These are phyloP conservation scores for Lactifluus piperatus DNA, from an alignment of 768 basidiomycete species.

Conservation along the genomic window DNA sequence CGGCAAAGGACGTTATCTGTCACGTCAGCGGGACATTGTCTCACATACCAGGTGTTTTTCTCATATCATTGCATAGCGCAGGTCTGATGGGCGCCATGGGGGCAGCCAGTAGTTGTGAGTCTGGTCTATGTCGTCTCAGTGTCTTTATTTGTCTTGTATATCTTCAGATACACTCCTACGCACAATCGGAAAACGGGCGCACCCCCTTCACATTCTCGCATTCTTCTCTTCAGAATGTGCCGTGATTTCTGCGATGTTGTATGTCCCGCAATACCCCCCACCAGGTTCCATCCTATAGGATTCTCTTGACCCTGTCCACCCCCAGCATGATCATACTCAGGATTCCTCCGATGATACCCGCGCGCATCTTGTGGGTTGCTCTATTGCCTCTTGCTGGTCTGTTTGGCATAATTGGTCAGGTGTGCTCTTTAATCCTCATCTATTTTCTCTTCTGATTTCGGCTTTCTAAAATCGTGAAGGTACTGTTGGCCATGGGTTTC, in stretches of 20 bases:
- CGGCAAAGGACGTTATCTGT: conserved; percentile 49
- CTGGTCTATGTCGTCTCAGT: not conserved
- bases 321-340: conserved; percentile 36
- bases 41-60: not conserved
- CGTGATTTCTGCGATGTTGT: conserved; percentile 30
- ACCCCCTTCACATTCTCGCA: conserved; percentile 60
- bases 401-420: conserved; percentile 42
- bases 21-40: conserved; percentile 30
- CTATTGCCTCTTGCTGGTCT: conserved; percentile 44
- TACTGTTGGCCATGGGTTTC: conserved; percentile 51
- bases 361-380: conserved; percentile 35
- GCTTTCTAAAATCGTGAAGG: conserved; percentile 24
- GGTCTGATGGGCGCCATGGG: conserved; percentile 60
- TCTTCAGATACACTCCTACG: conserved; percentile 43
- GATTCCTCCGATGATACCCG: conserved; percentile 38
- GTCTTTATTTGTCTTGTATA: not conserved
- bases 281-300: not conserved
- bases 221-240: conserved; percentile 58
- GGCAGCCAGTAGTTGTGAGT: conserved; percentile 59
- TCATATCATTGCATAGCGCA: conserved; percentile 31
- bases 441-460: not conserved
- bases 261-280: not conserved
- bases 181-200: conserved; percentile 66
- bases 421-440: not conserved
- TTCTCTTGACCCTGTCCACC: not conserved